Conservation (phyloP, 1,284 basidiomycete species). For the Ceratobasidium sp. region DNA sequence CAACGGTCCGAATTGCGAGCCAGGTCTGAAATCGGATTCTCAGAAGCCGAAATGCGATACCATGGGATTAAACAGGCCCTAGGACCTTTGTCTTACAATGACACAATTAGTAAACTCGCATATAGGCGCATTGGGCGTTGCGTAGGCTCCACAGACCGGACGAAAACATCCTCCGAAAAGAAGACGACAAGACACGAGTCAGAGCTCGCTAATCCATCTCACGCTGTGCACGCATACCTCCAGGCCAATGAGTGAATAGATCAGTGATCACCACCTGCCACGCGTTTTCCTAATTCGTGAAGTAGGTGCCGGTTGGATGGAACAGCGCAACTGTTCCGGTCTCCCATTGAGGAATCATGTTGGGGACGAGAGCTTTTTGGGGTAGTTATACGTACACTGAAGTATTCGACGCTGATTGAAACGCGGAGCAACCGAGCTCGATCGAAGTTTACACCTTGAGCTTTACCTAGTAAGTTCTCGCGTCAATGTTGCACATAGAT, state of each 20-base stretch:
- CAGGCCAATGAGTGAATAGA: conserved; percentile 9
- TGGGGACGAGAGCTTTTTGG: neutral
- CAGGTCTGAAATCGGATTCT: conserved; percentile 19
- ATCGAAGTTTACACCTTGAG: neutral
- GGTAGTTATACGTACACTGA: neutral
- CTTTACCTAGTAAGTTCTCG: neutral
- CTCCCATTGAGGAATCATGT: neutral
- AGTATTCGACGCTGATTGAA: neutral
- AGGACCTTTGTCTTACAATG: conserved; percentile 2
- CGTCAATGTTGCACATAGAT: neutral
- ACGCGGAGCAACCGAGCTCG: neutral
- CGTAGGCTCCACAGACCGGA: neutral
- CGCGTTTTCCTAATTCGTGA: conserved; percentile 1
- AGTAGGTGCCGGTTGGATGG: conserved; percentile 11
- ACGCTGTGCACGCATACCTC: conserved; percentile 26
- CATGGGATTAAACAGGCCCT: neutral
- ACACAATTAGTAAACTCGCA: neutral
- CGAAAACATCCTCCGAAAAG: neutral
- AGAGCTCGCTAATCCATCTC: neutral
- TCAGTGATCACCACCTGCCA: neutral
- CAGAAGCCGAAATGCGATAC: neutral
- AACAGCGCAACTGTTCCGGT: neutral
- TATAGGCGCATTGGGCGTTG: neutral
- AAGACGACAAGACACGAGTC: neutral
- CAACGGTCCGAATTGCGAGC: neutral